Evolutionary conservation across 768 basidiomycete genomes (phyloP).

Genomic region (Naganishia vishniacii): DNA sequence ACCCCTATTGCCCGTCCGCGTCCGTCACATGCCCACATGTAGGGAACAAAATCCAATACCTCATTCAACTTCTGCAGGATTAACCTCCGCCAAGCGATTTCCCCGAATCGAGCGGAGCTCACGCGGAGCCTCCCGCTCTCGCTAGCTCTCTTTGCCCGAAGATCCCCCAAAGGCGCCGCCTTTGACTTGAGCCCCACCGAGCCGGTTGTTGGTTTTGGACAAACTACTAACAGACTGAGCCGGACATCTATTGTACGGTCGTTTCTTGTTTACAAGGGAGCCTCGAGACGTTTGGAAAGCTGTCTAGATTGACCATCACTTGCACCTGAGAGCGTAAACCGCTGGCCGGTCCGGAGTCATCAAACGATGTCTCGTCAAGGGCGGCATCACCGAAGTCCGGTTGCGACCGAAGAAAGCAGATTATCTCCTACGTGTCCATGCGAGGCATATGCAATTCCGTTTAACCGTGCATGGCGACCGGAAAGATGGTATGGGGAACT

Average conservation of each 20-base stretch:
- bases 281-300: too few relatives aligned
- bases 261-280: too few relatives aligned
- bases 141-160: not conserved
- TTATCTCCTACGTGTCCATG: not conserved
- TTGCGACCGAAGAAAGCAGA: not conserved
- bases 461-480: too few relatives aligned
- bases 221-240: too few relatives aligned
- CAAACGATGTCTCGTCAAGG: not conserved
- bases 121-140: not conserved
- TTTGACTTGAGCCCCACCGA: not conserved
- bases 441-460: not conserved
- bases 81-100: not conserved
- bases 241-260: too few relatives aligned
- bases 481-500: too few relatives aligned
- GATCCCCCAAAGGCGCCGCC: not conserved
- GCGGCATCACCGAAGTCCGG: not conserved
- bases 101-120: not conserved
- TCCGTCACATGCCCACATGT: conserved; percentile 6
- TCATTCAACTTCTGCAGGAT: not conserved
- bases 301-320: too few relatives aligned
- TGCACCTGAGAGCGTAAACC: not conserved
- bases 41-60: not conserved
- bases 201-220: too few relatives aligned
- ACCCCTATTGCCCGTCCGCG: not conserved
- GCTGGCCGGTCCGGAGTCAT: too few relatives aligned